Conservation (phyloP, 805 yeast species). For the Diddensiella transvaalensis region DNA sequence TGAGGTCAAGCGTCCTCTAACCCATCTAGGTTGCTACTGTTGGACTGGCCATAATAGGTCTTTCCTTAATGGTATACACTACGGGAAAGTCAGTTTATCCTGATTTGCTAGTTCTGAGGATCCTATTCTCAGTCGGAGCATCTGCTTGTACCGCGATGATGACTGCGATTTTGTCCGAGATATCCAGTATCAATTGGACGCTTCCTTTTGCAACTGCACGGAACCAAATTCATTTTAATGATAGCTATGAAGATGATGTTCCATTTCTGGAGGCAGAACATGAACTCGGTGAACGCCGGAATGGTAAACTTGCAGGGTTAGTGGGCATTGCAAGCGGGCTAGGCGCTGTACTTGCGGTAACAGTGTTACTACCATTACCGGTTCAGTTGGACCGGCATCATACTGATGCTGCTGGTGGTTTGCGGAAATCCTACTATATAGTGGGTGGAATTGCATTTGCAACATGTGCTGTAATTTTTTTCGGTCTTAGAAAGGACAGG, state of each 20-base stretch:
- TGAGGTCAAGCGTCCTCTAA: background rate
- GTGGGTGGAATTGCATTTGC: slow-evolving; percentile 44
- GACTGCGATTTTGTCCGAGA: slow-evolving; percentile 57
- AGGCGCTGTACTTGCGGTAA: slow-evolving; percentile 65
- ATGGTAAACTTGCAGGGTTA: slow-evolving; percentile 57
- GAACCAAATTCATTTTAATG: slow-evolving; percentile 16
- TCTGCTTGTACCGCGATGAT: slow-evolving; percentile 52
- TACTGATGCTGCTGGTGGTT: slow-evolving; percentile 41
- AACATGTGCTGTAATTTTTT: slow-evolving; percentile 39
- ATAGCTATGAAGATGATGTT: slow-evolving; percentile 16
- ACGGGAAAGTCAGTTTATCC: slow-evolving; percentile 46
- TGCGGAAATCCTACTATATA: slow-evolving; percentile 47
- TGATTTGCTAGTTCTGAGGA: slow-evolving; percentile 47
- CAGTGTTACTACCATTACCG: slow-evolving; percentile 55
- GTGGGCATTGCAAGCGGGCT: slow-evolving; percentile 61
- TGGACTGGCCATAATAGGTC: slow-evolving; percentile 48
- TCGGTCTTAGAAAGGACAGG: slow-evolving; percentile 45
- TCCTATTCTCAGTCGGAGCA: slow-evolving; percentile 61
- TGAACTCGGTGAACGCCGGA: slow-evolving; percentile 27
- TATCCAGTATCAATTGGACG: slow-evolving; percentile 39
- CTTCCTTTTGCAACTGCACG: slow-evolving; percentile 11
- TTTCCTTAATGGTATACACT: slow-evolving; percentile 49
- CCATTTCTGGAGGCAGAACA: background rate
- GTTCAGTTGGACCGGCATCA: slow-evolving; percentile 41
- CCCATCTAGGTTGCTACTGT: slow-evolving; percentile 36